Base-by-base conservation (phyloP, 805 yeast genomes). In the Alloascoidea hylecoeti region DNA sequence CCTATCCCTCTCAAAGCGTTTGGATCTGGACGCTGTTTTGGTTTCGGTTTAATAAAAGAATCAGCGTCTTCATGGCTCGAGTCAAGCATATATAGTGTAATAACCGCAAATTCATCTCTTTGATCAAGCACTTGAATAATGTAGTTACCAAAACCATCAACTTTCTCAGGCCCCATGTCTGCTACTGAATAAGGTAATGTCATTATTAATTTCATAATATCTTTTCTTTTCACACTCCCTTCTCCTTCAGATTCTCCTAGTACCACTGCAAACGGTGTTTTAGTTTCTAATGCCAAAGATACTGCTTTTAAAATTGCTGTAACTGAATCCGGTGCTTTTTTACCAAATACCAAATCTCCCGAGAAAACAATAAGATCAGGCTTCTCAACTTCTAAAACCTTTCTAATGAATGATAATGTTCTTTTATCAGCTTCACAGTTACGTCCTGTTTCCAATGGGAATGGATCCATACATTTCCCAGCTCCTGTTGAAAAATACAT, bases 161-260 rank as follows among this genome's bases (percentile, higher is more conserved):
- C 64, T 15, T 69, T 73, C 1, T 55, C 68, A 0, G 92, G 85
- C 0, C 95, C 89, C 1, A 66, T 44, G 16, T 54, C 49, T 0
- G 86, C 68, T 12, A 78, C 41, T 1, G 83, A 78, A 53, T 66
- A 81, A 0, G 97, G 98, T 37, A 89, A 58, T 1, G 57, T 48
- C 4, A 61, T 45, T 3, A 73, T 63, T 4, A 81, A 49, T 2
- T 63, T 49, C 73, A 86, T 79, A 33, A 85, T 49, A 45, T 75
- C 72, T 39, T 57, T 52, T 32, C 95, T 67, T 13, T 62, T 43
- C 41, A 85, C 47, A 3, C 77, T 68, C 1, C 95, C 89, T 57
- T 88, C 95, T 50, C 80, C 92, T 54, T 92, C 98, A 53, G 92
- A 98, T 53, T 92, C 92, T 0, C 98, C 98, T 63, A 89, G 67